Evolutionary conservation across 208 protist genomes (phyloP).

Genomic region (Naegleria gruberi): DNA sequence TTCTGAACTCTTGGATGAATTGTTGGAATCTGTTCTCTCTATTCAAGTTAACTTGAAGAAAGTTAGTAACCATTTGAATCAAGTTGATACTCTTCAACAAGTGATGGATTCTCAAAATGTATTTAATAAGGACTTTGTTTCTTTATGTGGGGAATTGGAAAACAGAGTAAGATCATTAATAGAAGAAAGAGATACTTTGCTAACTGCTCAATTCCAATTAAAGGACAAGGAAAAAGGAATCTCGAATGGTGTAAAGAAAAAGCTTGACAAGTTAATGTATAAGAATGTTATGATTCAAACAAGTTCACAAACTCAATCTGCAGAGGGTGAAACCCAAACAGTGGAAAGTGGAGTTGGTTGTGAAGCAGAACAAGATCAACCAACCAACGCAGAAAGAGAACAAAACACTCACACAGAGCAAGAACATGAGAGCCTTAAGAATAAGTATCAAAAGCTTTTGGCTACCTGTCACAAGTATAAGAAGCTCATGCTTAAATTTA

Average conservation of each 20-base stretch:
- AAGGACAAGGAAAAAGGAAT: slow-evolving; percentile 12
- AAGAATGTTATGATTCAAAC: neutral
- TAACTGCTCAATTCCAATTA: slow-evolving; percentile 17
- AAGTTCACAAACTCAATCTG: neutral
- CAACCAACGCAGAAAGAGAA: neutral
- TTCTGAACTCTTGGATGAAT: neutral
- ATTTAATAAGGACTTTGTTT: neutral
- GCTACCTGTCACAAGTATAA: slow-evolving; percentile 10
- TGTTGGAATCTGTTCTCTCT: neutral
- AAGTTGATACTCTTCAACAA: neutral
- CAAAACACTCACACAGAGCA: neutral
- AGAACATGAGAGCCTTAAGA: neutral
- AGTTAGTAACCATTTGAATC: neutral
- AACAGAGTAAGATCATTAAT: neutral
- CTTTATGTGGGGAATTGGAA: neutral
- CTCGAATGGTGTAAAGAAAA: neutral
- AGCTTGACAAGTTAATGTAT: neutral
- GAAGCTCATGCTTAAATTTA: neutral
- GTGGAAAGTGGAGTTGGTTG: neutral
- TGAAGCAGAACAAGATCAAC: neutral
- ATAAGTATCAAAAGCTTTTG: slow-evolving; percentile 9
- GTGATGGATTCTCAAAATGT: neutral
- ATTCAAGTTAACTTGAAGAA: neutral
- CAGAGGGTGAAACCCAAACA: neutral
- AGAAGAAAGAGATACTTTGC: slow-evolving; percentile 29